These are phyloP conservation scores for Neofusicoccum laricinum DNA, from an alignment of 2,329 filamentous ascomycete genomes.

Conservation along the genomic window DNA sequence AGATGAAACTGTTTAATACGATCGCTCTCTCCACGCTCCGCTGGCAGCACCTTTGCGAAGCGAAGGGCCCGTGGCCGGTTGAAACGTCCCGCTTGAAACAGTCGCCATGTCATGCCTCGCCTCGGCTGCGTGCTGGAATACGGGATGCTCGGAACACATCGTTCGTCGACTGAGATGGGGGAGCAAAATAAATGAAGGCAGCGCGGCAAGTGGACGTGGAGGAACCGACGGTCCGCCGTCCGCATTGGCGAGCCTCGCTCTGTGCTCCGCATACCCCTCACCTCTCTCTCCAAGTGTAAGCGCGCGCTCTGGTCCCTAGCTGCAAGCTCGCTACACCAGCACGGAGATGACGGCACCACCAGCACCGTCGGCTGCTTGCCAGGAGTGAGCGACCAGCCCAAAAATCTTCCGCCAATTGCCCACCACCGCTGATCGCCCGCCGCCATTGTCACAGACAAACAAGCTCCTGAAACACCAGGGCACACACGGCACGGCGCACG, in stretches of 20 bases:
- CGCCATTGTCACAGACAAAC: neutral
- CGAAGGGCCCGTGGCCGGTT: conserved; percentile 3
- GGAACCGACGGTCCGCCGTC: conserved; percentile 8
- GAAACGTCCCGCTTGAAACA: conserved; percentile 10
- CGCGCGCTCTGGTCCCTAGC: neutral
- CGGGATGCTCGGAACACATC: neutral
- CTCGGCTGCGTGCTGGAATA: neutral
- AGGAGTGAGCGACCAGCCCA: neutral
- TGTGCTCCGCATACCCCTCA: neutral
- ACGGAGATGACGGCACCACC: neutral
- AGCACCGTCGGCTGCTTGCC: neutral
- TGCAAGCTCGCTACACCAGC: neutral
- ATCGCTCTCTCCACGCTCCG: neutral
- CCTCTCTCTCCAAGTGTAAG: neutral
- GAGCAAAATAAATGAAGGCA: neutral
- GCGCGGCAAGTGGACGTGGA: neutral
- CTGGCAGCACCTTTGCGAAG: neutral
- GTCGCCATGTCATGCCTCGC: neutral
- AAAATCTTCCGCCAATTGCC: conserved; percentile 5
- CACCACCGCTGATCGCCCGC: neutral
- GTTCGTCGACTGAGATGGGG: neutral
- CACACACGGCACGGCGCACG: neutral
- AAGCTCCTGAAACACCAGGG: neutral
- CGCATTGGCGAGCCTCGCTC: conserved; percentile 1
- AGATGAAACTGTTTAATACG: neutral